Percentiles rank a stretch among this genome's conserved stretches.
These are phyloP conservation scores for Acorus calamus DNA, from an alignment of 106 monocot genomes.

Conservation along the genomic window DNA sequence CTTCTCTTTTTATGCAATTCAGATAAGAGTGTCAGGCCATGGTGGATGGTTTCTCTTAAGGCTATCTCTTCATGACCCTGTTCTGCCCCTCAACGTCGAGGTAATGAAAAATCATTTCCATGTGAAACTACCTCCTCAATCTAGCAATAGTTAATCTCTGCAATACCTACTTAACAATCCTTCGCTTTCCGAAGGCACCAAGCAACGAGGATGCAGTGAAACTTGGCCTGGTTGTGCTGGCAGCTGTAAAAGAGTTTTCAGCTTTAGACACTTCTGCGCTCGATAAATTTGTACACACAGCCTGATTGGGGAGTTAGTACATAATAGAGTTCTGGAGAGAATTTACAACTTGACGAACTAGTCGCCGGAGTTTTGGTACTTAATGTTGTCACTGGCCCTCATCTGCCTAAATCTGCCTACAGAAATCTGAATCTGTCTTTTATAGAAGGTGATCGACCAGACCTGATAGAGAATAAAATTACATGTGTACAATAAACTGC, in stretches of 20 bases:
- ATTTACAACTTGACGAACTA: no score
- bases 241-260: constrained; percentile 55
- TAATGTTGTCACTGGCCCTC: no score
- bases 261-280: constrained; percentile 74
- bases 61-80: constrained; percentile 92
- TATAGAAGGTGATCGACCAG: no score
- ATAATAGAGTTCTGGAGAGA: no score
- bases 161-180: no score
- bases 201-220: constrained; percentile 73
- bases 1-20: neutral
- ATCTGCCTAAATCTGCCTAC: no score
- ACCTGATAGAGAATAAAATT: no score
- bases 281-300: constrained; percentile 39
- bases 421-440: no score
- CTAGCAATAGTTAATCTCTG: no score
- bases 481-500: no score
- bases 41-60: constrained; percentile 96
- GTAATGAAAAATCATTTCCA: constrained; percentile 12
- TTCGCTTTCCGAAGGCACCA: constrained; percentile 34
- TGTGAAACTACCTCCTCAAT: no score
- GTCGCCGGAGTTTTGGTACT: no score
- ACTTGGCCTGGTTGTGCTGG: constrained; percentile 55
- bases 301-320: neutral
- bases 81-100: constrained; percentile 98
- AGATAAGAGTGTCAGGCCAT: constrained; percentile 88